phyloP scores from a whole-genome alignment of 2,329 filamentous ascomycete species.

The Colletotrichum sansevieriae region DNA sequence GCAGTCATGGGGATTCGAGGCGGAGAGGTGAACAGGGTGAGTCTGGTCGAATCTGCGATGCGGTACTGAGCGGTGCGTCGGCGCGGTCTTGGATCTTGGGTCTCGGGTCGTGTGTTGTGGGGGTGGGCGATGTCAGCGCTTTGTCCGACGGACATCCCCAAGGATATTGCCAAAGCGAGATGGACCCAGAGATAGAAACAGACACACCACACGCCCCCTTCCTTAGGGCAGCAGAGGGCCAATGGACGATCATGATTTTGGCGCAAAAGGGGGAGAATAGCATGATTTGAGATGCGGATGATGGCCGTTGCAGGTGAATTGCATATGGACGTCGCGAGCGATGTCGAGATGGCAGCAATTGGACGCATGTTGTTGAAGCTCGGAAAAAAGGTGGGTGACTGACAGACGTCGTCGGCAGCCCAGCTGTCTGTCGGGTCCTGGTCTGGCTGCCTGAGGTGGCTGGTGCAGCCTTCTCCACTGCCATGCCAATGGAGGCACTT shows the following conservation, averaged over 20 bases:
- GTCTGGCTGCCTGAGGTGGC: too few species aligned
- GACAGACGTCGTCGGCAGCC: neutral
- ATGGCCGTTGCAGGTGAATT: neutral
- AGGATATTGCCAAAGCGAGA: constrained; percentile 39
- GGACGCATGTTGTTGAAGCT: constrained; percentile 13
- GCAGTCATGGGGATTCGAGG: neutral
- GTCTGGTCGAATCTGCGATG: constrained; percentile 1
- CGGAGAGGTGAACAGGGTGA: constrained; percentile 25
- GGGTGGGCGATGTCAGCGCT: constrained; percentile 35
- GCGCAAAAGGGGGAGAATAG: neutral
- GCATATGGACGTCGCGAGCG: constrained; percentile 3
- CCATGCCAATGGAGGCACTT: too few species aligned
- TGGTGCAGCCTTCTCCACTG: too few species aligned
- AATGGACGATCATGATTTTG: constrained; percentile 20
- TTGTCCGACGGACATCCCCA: constrained; percentile 45
- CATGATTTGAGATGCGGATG: constrained; percentile 9
- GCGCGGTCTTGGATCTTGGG: neutral
- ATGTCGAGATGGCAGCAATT: constrained; percentile 25
- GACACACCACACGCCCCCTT: constrained; percentile 35
- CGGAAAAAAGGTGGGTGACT: constrained; percentile 5
- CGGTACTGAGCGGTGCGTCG: neutral
- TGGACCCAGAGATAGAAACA: constrained; percentile 39
- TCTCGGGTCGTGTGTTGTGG: constrained; percentile 13
- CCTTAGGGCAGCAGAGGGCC: neutral
- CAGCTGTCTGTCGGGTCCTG: neutral